These are phyloP conservation scores for Geosmithia putterillii DNA, from an alignment of 2,329 filamentous ascomycete species.

Conservation along the genomic window DNA sequence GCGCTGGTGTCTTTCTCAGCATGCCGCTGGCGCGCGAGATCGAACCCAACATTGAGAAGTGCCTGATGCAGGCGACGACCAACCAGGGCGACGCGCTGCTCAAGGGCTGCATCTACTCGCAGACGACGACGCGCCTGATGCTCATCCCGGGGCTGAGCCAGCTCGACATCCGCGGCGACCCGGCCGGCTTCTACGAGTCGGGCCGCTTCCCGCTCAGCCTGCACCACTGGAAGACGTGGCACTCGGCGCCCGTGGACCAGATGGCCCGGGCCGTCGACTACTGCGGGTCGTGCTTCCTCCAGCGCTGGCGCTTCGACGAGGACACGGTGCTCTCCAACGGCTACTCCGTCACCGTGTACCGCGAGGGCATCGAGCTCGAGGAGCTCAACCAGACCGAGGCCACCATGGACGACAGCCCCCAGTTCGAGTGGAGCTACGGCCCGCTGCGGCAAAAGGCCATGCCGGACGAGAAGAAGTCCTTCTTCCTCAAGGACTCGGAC, in stretches of 20 bases:
- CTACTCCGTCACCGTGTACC: conserved; percentile 41
- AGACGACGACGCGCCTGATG: conserved; percentile 41
- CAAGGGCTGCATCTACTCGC: conserved; percentile 41
- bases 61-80: conserved; percentile 21
- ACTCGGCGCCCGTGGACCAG: conserved; percentile 32
- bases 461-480: conserved; percentile 3
- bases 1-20: conserved; percentile 47
- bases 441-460: conserved; percentile 1
- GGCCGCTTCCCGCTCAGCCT: conserved; percentile 40
- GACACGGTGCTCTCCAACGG: conserved; percentile 45
- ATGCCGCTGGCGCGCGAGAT: conserved; percentile 36
- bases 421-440: conserved; percentile 3
- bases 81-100: conserved; percentile 41
- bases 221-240: conserved; percentile 55
- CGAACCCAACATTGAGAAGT: conserved; percentile 32
- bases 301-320: conserved; percentile 36
- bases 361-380: conserved; percentile 21
- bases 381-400: conserved; percentile 20
- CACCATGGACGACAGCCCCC: conserved; percentile 1
- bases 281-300: conserved; percentile 48
- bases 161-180: conserved; percentile 41
- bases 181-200: conserved; percentile 48
- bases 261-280: conserved; percentile 34
- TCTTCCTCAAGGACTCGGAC: conserved; percentile 2
- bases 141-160: conserved; percentile 43